Evolutionary conservation across 306 rosid species (phyloP).

Genomic region (Citrullus amarus): DNA sequence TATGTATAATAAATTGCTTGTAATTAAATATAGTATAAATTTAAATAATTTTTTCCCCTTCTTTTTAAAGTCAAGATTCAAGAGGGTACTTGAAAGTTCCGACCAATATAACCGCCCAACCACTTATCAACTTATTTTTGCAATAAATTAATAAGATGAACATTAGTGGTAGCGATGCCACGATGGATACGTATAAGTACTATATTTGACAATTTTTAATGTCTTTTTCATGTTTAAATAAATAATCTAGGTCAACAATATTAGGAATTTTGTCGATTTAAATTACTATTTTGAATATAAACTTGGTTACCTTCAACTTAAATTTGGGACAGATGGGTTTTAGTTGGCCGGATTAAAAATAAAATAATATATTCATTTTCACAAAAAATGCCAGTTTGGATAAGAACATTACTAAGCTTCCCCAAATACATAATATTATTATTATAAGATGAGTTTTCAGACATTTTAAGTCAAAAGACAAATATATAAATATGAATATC

Average conservation of each 20-base stretch:
- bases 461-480: no score
- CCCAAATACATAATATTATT: no score
- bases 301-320: not conserved
- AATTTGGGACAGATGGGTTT: not conserved
- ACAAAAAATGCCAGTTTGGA: not conserved
- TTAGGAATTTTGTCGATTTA: not conserved
- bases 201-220: not conserved
- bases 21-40: not conserved
- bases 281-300: not conserved
- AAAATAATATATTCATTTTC: not conserved
- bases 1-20: not conserved
- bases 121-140: not conserved
- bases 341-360: not conserved
- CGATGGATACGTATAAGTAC: not conserved
- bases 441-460: no score
- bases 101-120: slow-evolving; percentile 5
- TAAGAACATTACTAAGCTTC: not conserved
- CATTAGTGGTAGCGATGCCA: not conserved
- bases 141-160: not conserved
- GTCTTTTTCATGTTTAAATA: not conserved
- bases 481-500: no score
- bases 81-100: not conserved
- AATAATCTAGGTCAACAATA: not conserved
- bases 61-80: not conserved
- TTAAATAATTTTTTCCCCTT: not conserved